A percentile compares a stretch with the other conserved stretches of the same genome.
Evolutionary conservation across 2,329 filamentous ascomycete genomes (phyloP).

Genomic region (Pseudohalonectria lignicola): DNA sequence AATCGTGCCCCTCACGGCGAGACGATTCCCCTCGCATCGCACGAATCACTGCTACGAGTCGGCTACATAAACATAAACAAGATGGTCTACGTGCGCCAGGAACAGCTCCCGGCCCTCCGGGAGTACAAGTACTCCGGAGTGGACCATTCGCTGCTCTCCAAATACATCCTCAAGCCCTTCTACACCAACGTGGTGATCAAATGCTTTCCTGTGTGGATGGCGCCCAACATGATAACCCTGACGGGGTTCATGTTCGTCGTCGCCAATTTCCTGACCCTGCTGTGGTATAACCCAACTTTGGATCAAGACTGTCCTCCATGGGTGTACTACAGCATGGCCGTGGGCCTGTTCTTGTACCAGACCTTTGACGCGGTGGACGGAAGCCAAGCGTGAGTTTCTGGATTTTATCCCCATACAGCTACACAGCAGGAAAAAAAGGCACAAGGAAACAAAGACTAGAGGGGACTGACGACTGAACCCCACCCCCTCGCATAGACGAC

Average conservation of each 20-base stretch:
- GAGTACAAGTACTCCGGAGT: conserved; percentile 93
- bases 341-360: conserved; percentile 90
- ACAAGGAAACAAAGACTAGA: too few relatives aligned
- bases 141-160: conserved; percentile 81
- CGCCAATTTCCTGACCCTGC: conserved; percentile 76
- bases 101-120: conserved; percentile 76
- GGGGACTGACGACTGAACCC: conserved; percentile 3
- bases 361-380: conserved; percentile 98
- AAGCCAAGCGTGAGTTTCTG: conserved; percentile 64
- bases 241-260: conserved; percentile 86
- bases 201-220: conserved; percentile 92
- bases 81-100: conserved; percentile 95
- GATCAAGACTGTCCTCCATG: conserved; percentile 88
- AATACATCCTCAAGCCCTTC: conserved; percentile 94
- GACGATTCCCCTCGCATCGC: too few relatives aligned
- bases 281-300: conserved; percentile 93
- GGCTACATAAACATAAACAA: conserved; percentile 11
- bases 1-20: too few relatives aligned
- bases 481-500: conserved; percentile 40
- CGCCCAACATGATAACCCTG: conserved; percentile 77
- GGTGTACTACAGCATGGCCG: conserved; percentile 89
- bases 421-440: not conserved
- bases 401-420: too few relatives aligned
- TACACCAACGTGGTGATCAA: conserved; percentile 93
- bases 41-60: not conserved